Evolutionary conservation across 2,329 filamentous ascomycete species (phyloP).

Genomic region (Aureobasidium mangrovei): DNA sequence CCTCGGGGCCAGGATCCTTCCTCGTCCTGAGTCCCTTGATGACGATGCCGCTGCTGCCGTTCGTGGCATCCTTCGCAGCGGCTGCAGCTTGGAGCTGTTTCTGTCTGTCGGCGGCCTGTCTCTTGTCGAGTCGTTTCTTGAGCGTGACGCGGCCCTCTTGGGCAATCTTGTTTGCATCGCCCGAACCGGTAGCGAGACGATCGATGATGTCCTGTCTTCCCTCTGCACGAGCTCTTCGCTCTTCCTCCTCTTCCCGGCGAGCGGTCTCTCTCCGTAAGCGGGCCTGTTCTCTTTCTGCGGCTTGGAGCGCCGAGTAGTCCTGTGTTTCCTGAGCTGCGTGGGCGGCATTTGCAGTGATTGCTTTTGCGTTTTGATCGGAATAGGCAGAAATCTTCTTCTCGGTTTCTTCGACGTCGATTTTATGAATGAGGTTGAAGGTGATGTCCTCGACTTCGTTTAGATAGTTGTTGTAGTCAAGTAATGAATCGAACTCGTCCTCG

Average conservation of each 20-base stretch:
- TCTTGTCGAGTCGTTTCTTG: constrained; percentile 62
- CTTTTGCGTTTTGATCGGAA: constrained; percentile 59
- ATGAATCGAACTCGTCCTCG: constrained; percentile 82
- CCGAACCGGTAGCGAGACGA: constrained; percentile 54
- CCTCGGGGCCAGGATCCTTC: constrained; percentile 53
- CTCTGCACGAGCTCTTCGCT: constrained; percentile 54
- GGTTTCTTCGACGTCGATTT: constrained; percentile 57
- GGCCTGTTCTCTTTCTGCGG: constrained; percentile 58
- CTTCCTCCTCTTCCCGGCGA: constrained; percentile 60
- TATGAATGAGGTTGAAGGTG: constrained; percentile 76
- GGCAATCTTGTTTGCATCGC: constrained; percentile 48
- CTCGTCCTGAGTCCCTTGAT: constrained; percentile 73
- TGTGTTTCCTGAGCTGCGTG: constrained; percentile 40
- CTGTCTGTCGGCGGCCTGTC: constrained; percentile 37
- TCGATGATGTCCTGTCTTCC: constrained; percentile 62
- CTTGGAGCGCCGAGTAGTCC: constrained; percentile 38
- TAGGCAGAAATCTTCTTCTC: constrained; percentile 56
- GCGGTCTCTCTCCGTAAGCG: constrained; percentile 55
- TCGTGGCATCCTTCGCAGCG: constrained; percentile 24
- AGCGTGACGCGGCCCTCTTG: constrained; percentile 54
- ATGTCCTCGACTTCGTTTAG: constrained; percentile 86
- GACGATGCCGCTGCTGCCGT: constrained; percentile 36
- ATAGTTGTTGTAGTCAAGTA: constrained; percentile 85
- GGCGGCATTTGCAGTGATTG: constrained; percentile 44
- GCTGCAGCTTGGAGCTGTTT: constrained; percentile 37